A percentile compares a stretch with the other conserved stretches of the same genome.
phyloP scores from a whole-genome alignment of 352 stramenopile genomes.

The Aphanomyces astaci region DNA sequence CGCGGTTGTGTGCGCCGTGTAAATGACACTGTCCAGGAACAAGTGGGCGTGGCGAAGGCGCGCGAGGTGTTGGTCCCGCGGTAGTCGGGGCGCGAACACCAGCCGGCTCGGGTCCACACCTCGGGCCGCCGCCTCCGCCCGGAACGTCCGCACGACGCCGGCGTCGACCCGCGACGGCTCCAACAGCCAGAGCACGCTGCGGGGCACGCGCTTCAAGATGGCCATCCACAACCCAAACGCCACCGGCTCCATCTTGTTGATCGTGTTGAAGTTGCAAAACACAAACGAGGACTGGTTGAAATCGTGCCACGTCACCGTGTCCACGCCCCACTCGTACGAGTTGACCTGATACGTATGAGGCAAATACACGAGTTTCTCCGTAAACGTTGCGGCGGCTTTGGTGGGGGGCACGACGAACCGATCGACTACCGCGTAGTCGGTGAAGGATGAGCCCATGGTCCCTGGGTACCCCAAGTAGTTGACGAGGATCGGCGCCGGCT shows the following conservation, averaged over 20 bases:
- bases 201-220: conserved; percentile 28
- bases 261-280: conserved; percentile 52
- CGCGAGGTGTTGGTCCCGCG: conserved; percentile 71
- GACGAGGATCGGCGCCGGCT: conserved; percentile 54
- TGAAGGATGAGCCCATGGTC: conserved; percentile 66
- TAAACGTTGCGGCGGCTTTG: conserved; percentile 38
- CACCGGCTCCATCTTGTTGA: conserved; percentile 44
- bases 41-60: conserved; percentile 79
- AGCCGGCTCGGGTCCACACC: conserved; percentile 59
- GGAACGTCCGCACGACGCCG: conserved; percentile 36
- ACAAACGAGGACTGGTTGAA: conserved; percentile 20
- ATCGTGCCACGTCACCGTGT: conserved; percentile 24
- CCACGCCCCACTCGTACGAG: conserved; percentile 45
- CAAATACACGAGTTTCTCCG: conserved; percentile 83
- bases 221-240: conserved; percentile 39
- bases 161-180: conserved; percentile 22
- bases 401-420: conserved; percentile 51
- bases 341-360: conserved; percentile 90
- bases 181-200: conserved; percentile 34
- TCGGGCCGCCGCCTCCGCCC: conserved; percentile 43
- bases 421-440: conserved; percentile 77
- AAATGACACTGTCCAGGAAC: conserved; percentile 93
- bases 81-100: conserved; percentile 50
- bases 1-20: conserved; percentile 94
- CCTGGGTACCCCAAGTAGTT: conserved; percentile 90